Base-by-base conservation (phyloP, 306 rosid species). In the Dryas drummondii region DNA sequence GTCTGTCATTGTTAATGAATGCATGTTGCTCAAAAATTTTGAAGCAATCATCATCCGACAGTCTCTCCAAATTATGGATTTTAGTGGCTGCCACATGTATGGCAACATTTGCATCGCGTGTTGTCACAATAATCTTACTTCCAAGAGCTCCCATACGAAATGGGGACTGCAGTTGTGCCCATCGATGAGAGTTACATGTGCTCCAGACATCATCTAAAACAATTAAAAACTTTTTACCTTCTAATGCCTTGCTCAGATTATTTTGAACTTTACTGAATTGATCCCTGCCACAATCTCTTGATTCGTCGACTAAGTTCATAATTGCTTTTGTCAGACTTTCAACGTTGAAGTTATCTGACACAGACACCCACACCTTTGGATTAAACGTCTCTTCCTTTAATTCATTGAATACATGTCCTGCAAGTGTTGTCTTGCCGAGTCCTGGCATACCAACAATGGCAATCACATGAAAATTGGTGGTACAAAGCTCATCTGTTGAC, bases 201-300 rank as follows among this genome's bases (percentile, higher is more conserved):
- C 6, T 64, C 80, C 84, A 73, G 46, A 82, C 27, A 54, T 82
- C 79, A 8, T 78, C 86, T 2, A 82, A 11, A 51, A 75, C 48
- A 45, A 79, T 1, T 4, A 75, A 6, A 26, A 79, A 78, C 59
- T 22, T 58, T 3, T 75, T 70, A 1, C 56, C 71, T 0, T 5
- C 0, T 40, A 82, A n/a, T n/a, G 11, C 69, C 6, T 76, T 70
- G 12, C 9, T 47, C 41, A 68, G 12, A 46, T 4, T 17, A 17
- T 48, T 14, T 22, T 68, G 72, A 68, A 68, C 14, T 3, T 46
- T 22, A 11, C 37, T 19, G 10, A 68, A 48, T 19, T 68, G 22
- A 22, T 22, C 22, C 40, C n/a, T 66, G 22, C 71, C 13, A 5
- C 62, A 16, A 1, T 9, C 8, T 1, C 0, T 4, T 2, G 16